Percentiles rank a stretch among this genome's conserved stretches.
phyloP scores from a whole-genome alignment of 2,329 filamentous ascomycete genomes.

The Akanthomyces dipterigenus region DNA sequence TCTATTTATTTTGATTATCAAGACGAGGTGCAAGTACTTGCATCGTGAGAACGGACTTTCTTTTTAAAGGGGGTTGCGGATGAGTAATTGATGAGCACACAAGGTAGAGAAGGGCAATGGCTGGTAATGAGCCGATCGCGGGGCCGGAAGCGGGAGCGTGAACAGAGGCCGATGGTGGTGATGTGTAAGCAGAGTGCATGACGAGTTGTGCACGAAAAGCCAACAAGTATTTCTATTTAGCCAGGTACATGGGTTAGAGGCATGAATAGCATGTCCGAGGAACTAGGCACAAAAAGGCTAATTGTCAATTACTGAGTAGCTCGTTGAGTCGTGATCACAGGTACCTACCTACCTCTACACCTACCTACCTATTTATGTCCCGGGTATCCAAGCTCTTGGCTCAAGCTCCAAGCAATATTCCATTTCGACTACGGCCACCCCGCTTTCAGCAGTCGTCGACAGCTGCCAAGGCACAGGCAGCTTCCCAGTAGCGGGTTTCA shows the following conservation, averaged over 20 bases:
- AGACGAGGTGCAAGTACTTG: not conserved
- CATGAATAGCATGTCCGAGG: too few relatives aligned
- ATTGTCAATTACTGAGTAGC: too few relatives aligned
- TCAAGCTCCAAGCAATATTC: too few relatives aligned
- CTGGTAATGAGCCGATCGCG: not conserved
- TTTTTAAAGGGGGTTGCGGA: not conserved
- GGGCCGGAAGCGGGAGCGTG: not conserved
- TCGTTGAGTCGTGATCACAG: too few relatives aligned
- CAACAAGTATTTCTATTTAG: too few relatives aligned
- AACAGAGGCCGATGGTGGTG: not conserved
- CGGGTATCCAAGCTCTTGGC: too few relatives aligned
- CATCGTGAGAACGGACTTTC: conserved; percentile 5
- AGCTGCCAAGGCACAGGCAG: not conserved
- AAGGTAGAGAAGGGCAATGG: not conserved
- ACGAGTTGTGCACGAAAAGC: not conserved
- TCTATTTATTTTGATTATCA: not conserved
- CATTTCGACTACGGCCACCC: not conserved
- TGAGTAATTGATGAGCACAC: not conserved
- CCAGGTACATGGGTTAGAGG: too few relatives aligned
- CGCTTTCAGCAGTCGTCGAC: not conserved
- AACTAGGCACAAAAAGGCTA: too few relatives aligned
- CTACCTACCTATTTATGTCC: too few relatives aligned
- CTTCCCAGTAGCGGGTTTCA: not conserved
- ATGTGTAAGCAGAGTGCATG: not conserved
- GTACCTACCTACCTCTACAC: too few relatives aligned